Base-by-base conservation (phyloP, 2,329 filamentous ascomycete species). In the Botrytis hyacinthi region DNA sequence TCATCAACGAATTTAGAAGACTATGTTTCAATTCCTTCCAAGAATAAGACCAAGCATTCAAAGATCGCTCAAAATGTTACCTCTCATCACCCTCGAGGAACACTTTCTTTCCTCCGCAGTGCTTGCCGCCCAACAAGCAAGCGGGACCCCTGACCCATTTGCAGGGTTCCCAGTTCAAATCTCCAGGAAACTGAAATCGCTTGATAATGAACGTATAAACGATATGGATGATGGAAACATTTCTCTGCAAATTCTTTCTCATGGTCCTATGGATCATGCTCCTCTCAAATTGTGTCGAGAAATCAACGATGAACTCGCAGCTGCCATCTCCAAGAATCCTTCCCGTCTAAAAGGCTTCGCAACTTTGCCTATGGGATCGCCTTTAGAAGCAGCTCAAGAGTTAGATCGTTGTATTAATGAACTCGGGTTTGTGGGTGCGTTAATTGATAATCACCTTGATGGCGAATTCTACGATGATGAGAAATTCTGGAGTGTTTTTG, bases 401-500 rank as follows among this genome's bases (percentile, higher is more conserved):
- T 76, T 84, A 20, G 65, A 72, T 26, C 80, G 84, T 16, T 84
- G 84, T 74, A 81, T 87, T 1, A 79, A 76, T 6, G 78, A 85
- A 66, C 79, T 84, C n/a, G 81, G 82, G 4, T 86, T 88, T 72
- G 81, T 86, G 5, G 86, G 86, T 0, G 84, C 85, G 1, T 78
- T 87, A 60, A 77, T 88, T 16, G 84, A 85, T 73, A 82, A 84
- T 60, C 83, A 84, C 73, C 71, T 78, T n/a, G 72, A 79, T 29
- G 83, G 83, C 0, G 73, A 75, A 20, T 85, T 84, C 76, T 85
- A 85, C 77, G 84, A 87, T 62, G 83, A 82, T 44, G 77, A 78
- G 46, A 79, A 79, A 42, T 87, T 84, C 75, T 83, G 84, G 74
- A 79, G 81, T 2, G 60, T 79, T 4, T 78, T 77, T 60, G 79